phyloP scores from a whole-genome alignment of 2,329 filamentous ascomycete species.

The Diaporthe nobilis region DNA sequence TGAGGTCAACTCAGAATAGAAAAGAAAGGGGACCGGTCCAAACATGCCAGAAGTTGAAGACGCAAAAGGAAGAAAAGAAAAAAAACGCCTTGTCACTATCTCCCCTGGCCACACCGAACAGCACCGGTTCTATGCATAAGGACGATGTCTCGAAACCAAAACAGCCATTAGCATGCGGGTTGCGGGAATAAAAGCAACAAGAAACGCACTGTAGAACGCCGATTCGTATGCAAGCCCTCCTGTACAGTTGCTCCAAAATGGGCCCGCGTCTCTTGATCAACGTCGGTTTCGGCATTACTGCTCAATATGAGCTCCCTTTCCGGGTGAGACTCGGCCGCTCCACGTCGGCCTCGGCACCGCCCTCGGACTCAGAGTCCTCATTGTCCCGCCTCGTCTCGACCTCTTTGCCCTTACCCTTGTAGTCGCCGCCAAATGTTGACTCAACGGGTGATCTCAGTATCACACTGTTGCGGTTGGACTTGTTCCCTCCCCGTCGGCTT shows the following conservation, averaged over 20 bases:
- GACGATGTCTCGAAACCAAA: slow-evolving; percentile 2
- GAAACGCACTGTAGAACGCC: slow-evolving; percentile 31
- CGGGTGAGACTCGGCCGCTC: slow-evolving; percentile 45
- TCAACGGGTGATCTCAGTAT: slow-evolving; percentile 52
- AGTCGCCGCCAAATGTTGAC: slow-evolving; percentile 43
- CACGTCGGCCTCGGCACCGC: slow-evolving; percentile 35
- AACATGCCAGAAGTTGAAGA: not conserved
- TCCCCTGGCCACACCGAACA: slow-evolving; percentile 29
- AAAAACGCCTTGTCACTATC: not conserved
- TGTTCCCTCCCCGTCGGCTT: slow-evolving; percentile 59
- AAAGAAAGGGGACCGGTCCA: not conserved
- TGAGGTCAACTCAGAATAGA: slow-evolving; percentile 30
- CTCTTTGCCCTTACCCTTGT: slow-evolving; percentile 65
- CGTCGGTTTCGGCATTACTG: not conserved
- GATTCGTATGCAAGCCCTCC: slow-evolving; percentile 33
- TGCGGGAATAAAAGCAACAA: not conserved
- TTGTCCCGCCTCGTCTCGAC: slow-evolving; percentile 63
- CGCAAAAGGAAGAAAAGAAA: not conserved
- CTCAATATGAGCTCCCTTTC: slow-evolving; percentile 61
- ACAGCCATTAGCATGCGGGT: slow-evolving; percentile 9
- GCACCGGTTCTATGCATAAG: slow-evolving; percentile 21
- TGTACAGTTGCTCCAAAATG: slow-evolving; percentile 23
- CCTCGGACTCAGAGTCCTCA: slow-evolving; percentile 48
- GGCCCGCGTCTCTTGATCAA: not conserved
- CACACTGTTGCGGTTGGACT: slow-evolving; percentile 42